Evolutionary conservation across 306 rosid species (phyloP).

Genomic region (Pyrus pyrifolia): DNA sequence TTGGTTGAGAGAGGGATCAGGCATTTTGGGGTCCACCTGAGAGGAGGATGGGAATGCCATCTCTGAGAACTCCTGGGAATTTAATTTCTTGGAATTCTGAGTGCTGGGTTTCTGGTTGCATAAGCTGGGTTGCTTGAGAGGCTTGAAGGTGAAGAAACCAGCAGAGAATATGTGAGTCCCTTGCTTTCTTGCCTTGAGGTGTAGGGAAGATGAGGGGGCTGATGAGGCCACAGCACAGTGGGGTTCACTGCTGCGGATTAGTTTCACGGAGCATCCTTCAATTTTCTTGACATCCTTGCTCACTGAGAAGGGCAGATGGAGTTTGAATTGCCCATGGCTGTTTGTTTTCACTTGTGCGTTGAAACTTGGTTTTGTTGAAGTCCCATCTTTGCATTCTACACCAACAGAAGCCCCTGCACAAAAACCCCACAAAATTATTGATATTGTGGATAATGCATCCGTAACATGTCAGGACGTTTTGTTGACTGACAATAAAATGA

Average conservation of each 20-base stretch:
- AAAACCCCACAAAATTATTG: no score
- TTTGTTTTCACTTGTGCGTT: conserved; percentile 53
- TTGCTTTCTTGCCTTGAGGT: conserved; percentile 38
- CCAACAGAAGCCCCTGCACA: no score
- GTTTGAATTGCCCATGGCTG: conserved; percentile 54
- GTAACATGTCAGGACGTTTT: no score
- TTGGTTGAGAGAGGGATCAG: not conserved
- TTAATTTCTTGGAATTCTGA: conserved; percentile 17
- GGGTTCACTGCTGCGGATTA: conserved; percentile 56
- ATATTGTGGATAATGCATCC: no score
- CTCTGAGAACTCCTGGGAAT: conserved; percentile 15
- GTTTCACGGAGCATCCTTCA: conserved; percentile 49
- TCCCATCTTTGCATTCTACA: conserved; percentile 1
- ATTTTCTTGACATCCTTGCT: conserved; percentile 49
- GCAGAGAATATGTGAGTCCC: conserved; percentile 24
- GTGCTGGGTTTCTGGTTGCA: conserved; percentile 44
- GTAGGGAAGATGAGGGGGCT: conserved; percentile 42
- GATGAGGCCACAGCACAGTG: conserved; percentile 58
- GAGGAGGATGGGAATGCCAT: conserved; percentile 58
- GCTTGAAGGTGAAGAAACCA: conserved; percentile 84
- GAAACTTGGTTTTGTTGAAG: conserved; percentile 28
- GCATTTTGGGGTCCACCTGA: not conserved
- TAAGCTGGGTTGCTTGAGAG: conserved; percentile 40
- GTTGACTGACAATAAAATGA: no score
- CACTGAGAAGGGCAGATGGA: conserved; percentile 55